These are phyloP conservation scores for Colletotrichum liriopes DNA, from an alignment of 2,329 filamentous ascomycete species.

Conservation along the genomic window DNA sequence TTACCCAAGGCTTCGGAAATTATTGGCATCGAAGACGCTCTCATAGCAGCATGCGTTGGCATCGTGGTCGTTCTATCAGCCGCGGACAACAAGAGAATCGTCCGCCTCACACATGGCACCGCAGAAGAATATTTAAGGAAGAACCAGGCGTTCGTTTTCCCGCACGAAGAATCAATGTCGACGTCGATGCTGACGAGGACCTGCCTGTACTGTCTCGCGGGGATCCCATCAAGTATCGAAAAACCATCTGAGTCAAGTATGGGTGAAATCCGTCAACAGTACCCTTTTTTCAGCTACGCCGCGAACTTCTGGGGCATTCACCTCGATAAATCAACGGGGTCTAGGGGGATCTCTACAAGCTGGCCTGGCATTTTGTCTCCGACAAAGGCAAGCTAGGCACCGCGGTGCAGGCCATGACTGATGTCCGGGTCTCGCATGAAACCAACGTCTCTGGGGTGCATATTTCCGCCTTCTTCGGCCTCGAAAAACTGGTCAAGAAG, in stretches of 20 bases:
- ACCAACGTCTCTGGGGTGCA: not conserved
- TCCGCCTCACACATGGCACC: slow-evolving; percentile 16
- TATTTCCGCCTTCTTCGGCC: slow-evolving; percentile 25
- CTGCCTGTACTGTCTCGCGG: slow-evolving; percentile 9
- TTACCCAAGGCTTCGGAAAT: slow-evolving; percentile 1
- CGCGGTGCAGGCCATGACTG: not conserved
- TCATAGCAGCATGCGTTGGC: slow-evolving; percentile 22
- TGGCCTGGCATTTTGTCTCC: slow-evolving; percentile 20
- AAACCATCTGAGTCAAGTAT: not conserved
- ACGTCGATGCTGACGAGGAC: slow-evolving; percentile 9
- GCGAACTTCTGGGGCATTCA: slow-evolving; percentile 20
- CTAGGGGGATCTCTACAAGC: not conserved
- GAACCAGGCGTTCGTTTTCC: not conserved
- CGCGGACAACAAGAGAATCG: not conserved
- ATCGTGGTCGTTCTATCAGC: not conserved
- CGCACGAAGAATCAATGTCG: not conserved
- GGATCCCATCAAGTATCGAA: not conserved
- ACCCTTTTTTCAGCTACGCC: slow-evolving; percentile 26
- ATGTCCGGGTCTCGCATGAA: slow-evolving; percentile 6
- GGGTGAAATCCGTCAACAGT: not conserved
- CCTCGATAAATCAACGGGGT: not conserved
- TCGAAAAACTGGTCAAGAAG: slow-evolving; percentile 5
- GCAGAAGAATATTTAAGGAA: slow-evolving; percentile 6
- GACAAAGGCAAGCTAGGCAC: not conserved
- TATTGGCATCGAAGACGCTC: slow-evolving; percentile 1